These are phyloP conservation scores for Spinellus fusiger DNA, from an alignment of 192 early-diverging fungal genomes.

Conservation along the genomic window DNA sequence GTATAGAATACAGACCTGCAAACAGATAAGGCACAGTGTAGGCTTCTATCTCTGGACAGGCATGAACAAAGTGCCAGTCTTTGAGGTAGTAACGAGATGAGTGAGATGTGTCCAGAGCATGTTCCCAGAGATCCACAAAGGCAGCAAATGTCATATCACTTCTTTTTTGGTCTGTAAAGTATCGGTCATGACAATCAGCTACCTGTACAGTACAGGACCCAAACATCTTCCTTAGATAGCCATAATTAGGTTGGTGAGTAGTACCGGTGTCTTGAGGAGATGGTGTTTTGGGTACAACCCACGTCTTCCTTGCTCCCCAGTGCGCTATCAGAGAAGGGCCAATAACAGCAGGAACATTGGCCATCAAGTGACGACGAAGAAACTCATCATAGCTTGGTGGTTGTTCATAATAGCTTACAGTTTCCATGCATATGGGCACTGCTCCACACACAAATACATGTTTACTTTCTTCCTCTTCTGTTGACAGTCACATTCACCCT, in stretches of 20 bases:
- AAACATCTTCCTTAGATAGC: conserved; percentile 31
- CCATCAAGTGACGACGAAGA: conserved; percentile 31
- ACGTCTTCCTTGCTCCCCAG: conserved; percentile 55
- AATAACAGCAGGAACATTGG: conserved; percentile 47
- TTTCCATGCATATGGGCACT: neutral
- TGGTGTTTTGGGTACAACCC: conserved; percentile 33
- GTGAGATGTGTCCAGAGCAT: neutral
- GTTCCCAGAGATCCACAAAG: conserved; percentile 51
- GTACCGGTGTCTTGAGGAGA: conserved; percentile 5
- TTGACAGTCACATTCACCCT: too few relatives aligned
- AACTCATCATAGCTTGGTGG: conserved; percentile 39
- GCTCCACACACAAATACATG: neutral
- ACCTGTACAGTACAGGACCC: conserved; percentile 45
- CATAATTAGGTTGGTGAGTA: conserved; percentile 35
- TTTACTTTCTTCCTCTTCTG: too few relatives aligned
- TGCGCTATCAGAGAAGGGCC: conserved; percentile 36
- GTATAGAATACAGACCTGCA: conserved; percentile 31
- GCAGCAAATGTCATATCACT: conserved; percentile 45
- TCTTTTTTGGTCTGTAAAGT: conserved; percentile 61
- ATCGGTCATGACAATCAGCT: conserved; percentile 49
- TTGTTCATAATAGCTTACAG: conserved; percentile 28
- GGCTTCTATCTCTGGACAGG: conserved; percentile 31
- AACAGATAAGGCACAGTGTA: conserved; percentile 46
- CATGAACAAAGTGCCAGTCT: conserved; percentile 62
- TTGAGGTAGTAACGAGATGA: conserved; percentile 50